A percentile compares a stretch with the other conserved stretches of the same genome.
Evolutionary conservation across 176 grass and related monocot genomes (phyloP).

Genomic region (Puccinellia tenuiflora): DNA sequence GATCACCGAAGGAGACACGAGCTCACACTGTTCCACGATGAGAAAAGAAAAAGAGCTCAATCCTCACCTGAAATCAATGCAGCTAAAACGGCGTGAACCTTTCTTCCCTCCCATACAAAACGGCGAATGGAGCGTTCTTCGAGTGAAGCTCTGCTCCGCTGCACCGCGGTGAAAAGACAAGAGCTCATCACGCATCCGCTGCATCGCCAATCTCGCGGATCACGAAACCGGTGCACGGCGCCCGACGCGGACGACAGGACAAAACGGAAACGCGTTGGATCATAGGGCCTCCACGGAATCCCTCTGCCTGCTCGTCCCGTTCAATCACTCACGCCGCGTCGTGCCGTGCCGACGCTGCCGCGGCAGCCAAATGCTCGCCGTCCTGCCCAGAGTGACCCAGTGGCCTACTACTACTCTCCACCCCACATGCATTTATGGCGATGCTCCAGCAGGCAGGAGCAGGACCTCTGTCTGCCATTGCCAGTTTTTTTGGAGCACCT

Average conservation of each 20-base stretch:
- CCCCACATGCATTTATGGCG: constrained; percentile 10
- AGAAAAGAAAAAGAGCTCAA: not conserved
- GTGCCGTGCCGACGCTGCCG: not conserved
- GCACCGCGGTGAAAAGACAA: not conserved
- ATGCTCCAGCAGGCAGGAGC: not conserved
- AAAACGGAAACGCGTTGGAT: not conserved
- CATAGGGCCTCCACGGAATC: not conserved
- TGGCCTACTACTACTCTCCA: not conserved
- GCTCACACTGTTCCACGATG: not conserved
- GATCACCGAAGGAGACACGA: not conserved
- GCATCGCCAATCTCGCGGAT: not conserved
- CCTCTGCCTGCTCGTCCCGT: constrained; percentile 4
- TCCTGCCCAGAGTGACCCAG: not conserved
- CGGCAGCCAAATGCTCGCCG: constrained; percentile 15
- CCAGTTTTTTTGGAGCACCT: not conserved
- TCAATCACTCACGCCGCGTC: constrained; percentile 21
- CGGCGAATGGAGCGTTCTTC: not conserved
- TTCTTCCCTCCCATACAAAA: not conserved
- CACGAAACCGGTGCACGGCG: not conserved
- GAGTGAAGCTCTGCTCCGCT: not conserved
- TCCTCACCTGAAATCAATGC: not conserved
- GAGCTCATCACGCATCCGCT: constrained; percentile 1
- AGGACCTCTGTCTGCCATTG: not conserved
- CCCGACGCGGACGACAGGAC: constrained; percentile 28
- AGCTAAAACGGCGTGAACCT: not conserved